Evolutionary conservation across 2,329 filamentous ascomycete species (phyloP).

Genomic region (Hirsutella thompsonii): DNA sequence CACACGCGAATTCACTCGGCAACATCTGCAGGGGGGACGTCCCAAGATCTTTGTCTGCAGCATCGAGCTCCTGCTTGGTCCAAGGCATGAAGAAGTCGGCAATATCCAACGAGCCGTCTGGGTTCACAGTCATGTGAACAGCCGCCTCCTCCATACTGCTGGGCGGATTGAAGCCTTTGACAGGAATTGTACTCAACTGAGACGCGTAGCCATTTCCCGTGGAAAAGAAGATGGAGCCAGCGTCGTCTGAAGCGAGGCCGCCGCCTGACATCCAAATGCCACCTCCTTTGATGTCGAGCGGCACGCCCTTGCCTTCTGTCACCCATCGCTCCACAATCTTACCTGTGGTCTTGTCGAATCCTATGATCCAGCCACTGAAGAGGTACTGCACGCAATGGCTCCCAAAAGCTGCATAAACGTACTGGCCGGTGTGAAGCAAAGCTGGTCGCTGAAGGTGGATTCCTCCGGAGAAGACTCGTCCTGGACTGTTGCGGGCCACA

Average conservation of each 20-base stretch:
- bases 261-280: constrained; percentile 31
- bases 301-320: constrained; percentile 26
- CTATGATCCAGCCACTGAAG: constrained; percentile 39
- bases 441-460: constrained; percentile 37
- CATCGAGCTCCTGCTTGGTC: constrained; percentile 35
- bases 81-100: constrained; percentile 42
- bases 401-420: constrained; percentile 39
- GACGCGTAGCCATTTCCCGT: constrained; percentile 28
- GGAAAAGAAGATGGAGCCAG: constrained; percentile 24
- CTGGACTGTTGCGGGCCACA: constrained; percentile 29
- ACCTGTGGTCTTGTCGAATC: constrained; percentile 29
- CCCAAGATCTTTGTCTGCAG: constrained; percentile 37
- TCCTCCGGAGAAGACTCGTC: constrained; percentile 37
- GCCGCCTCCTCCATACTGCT: constrained; percentile 31
- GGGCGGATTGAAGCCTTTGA: constrained; percentile 23
- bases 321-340: constrained; percentile 25
- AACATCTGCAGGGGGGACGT: constrained; percentile 29
- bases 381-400: constrained; percentile 44
- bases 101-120: constrained; percentile 27
- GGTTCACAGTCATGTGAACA: constrained; percentile 27
- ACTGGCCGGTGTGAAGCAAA: constrained; percentile 29
- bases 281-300: constrained; percentile 22
- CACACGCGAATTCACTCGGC: constrained; percentile 27
- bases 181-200: constrained; percentile 22
- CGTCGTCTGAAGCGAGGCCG: constrained; percentile 24